phyloP scores from a whole-genome alignment of 2,329 filamentous ascomycete species.

The Corynespora cassiicola region DNA sequence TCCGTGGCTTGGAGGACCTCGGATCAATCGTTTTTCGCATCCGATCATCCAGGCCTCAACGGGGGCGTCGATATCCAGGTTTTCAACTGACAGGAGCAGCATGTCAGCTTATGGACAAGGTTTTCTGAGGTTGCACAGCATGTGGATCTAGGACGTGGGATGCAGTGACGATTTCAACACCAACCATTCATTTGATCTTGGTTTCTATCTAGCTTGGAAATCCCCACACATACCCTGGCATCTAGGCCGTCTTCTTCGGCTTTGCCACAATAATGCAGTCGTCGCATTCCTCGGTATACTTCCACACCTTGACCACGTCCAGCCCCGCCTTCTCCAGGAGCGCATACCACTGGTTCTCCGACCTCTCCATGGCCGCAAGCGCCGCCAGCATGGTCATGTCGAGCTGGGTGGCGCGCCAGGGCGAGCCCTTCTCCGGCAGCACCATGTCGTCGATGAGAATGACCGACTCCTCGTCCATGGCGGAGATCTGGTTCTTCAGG shows the following conservation, averaged over 20 bases:
- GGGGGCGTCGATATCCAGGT: too few species aligned
- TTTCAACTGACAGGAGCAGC: too few species aligned
- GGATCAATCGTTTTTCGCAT: too few species aligned
- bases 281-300: constrained; percentile 5
- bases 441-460: constrained; percentile 54
- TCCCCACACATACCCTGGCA: too few species aligned
- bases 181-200: too few species aligned
- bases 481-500: constrained; percentile 39
- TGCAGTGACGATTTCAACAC: too few species aligned
- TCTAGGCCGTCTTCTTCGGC: constrained; percentile 33
- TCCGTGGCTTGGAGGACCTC: too few species aligned
- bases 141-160: too few species aligned
- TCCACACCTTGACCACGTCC: constrained; percentile 8
- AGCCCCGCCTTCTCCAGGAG: constrained; percentile 21
- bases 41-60: too few species aligned
- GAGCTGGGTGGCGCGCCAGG: constrained; percentile 38
- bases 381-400: constrained; percentile 49
- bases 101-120: too few species aligned
- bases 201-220: not conserved
- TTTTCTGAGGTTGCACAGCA: too few species aligned
- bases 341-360: constrained; percentile 39
- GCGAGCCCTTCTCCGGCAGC: constrained; percentile 42
- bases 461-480: constrained; percentile 42
- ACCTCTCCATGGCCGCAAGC: constrained; percentile 44
- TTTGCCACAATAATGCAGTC: constrained; percentile 9